Evolutionary conservation across 2,329 filamentous ascomycete genomes (phyloP), one percentile per base, ranked within the genome.

Genomic region (Orbilia javanica): DNA sequence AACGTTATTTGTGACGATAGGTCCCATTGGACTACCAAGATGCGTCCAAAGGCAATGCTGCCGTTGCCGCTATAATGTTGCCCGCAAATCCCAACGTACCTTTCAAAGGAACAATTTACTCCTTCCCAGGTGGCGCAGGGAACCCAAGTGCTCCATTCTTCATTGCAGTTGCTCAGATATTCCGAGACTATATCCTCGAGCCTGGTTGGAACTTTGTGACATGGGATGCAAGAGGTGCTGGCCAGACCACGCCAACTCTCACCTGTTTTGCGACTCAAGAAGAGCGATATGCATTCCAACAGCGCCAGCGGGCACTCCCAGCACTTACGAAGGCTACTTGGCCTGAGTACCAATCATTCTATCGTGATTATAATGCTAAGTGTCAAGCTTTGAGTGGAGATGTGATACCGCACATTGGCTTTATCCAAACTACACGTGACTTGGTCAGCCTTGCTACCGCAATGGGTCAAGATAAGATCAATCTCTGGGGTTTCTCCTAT

Each of bases 131-230:
- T 7, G 72, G 64, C 15, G 53, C 44, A 3, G 72, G 64, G 20
- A 69, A 69, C 18, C 64, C 72, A 13, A 69, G 64, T 48, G 72
- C 46, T 22, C 64, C 64, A 4, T 76, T 64, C 46, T 76, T 76
- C 57, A 31, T 76, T 5, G 13, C 7, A 5, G 55, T 31, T 5
- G 72, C 44, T 7, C 57, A 57, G 27, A 64, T 64, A 27, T 76
- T 64, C 29, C 44, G 57, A 57, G 55, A 76, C 44, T 55, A 53
- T 60, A 65, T 76, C n/a, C 65, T 76, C 46, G 53, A 39, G 4
- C 48, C 72, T 10, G 72, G 72, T 22, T 76, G 72, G 72, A 69
- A 76, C 25, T 65, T 69, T 60, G 72, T 76, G n/a, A 76, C 72
- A 15, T 76, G 72, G 72, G 72, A 76, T 25, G 64, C 72, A n/a